Evolutionary conservation across 345 rosid genomes (phyloP).

Genomic region (Camelina neglecta): DNA sequence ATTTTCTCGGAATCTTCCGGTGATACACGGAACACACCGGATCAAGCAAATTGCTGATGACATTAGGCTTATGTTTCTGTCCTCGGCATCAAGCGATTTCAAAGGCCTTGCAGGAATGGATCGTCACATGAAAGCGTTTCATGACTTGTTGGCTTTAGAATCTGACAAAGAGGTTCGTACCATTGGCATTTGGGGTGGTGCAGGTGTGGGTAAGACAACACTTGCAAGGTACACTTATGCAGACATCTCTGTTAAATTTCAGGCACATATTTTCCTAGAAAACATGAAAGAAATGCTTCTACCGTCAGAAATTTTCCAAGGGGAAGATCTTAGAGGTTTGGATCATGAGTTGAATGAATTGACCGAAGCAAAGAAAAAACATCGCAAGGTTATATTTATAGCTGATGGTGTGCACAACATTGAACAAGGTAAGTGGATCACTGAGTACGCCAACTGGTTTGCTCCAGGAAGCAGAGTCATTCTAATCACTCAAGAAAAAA

Average conservation of each 20-base stretch:
- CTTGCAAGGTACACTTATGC: slow-evolving; percentile 15
- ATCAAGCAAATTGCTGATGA: background rate
- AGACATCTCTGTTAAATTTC: background rate
- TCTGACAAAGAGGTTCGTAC: background rate
- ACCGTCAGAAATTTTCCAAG: background rate
- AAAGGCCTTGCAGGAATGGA: slow-evolving; percentile 19
- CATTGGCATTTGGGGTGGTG: slow-evolving; percentile 13
- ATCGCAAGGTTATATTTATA: slow-evolving; percentile 12
- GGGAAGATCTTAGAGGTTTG: background rate
- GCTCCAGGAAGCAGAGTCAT: slow-evolving; percentile 35
- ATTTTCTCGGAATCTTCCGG: slow-evolving; percentile 2
- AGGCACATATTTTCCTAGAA: slow-evolving; percentile 8
- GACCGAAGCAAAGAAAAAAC: background rate
- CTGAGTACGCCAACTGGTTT: background rate
- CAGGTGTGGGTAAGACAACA: slow-evolving; percentile 3
- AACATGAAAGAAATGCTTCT: background rate
- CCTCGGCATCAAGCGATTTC: slow-evolving; percentile 16
- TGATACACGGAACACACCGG: slow-evolving; percentile 6
- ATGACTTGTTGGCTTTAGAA: background rate
- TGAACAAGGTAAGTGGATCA: slow-evolving; percentile 10
- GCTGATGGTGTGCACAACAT: background rate
- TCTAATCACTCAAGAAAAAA: slow-evolving; percentile 8
- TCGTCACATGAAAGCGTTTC: background rate
- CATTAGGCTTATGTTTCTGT: slow-evolving; percentile 14
- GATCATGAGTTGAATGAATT: background rate